Conservation (phyloP, 768 basidiomycete species). For the Cubamyces sp. region DNA sequence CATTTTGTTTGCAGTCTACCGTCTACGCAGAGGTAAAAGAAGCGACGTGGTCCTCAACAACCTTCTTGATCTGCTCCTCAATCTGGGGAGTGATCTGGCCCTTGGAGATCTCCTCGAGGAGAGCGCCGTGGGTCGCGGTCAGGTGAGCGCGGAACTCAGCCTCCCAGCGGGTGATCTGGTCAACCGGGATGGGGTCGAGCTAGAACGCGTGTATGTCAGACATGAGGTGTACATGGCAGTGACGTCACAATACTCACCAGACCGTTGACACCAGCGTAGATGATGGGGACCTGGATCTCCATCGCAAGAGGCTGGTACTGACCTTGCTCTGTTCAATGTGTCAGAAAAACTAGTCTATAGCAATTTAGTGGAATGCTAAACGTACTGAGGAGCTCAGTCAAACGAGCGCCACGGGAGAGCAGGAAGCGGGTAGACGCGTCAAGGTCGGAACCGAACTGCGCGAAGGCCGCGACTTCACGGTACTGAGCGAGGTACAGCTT, state of each 20-base stretch:
- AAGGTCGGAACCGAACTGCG: slow-evolving; percentile 99
- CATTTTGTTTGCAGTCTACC: slow-evolving; percentile 26
- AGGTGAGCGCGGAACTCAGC: slow-evolving; percentile 90
- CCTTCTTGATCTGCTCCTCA: slow-evolving; percentile 94
- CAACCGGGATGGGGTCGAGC: slow-evolving; percentile 95
- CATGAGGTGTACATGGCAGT: neutral
- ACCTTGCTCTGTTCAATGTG: slow-evolving; percentile 77
- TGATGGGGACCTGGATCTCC: slow-evolving; percentile 97
- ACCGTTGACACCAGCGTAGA: slow-evolving; percentile 99
- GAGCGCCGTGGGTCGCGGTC: slow-evolving; percentile 65
- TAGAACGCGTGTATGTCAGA: slow-evolving; percentile 34
- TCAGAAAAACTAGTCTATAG: slow-evolving; percentile 21
- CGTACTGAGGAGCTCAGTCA: slow-evolving; percentile 93
- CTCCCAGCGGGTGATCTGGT: slow-evolving; percentile 94
- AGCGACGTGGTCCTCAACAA: slow-evolving; percentile 86
- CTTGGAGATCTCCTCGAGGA: slow-evolving; percentile 83
- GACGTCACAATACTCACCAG: slow-evolving; percentile 56
- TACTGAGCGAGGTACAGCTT: slow-evolving; percentile 99
- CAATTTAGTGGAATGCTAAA: slow-evolving; percentile 14
- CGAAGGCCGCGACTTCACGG: slow-evolving; percentile 99
- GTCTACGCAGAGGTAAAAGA: slow-evolving; percentile 59
- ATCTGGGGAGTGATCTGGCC: slow-evolving; percentile 89
- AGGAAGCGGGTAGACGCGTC: slow-evolving; percentile 99
- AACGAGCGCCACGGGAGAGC: slow-evolving; percentile 95
- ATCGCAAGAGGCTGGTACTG: slow-evolving; percentile 95